Percentiles rank a stretch among this genome's conserved stretches.
Conservation (phyloP, 2,329 filamentous ascomycete genomes). For the Ophiocordyceps camponoti-leonardi region DNA sequence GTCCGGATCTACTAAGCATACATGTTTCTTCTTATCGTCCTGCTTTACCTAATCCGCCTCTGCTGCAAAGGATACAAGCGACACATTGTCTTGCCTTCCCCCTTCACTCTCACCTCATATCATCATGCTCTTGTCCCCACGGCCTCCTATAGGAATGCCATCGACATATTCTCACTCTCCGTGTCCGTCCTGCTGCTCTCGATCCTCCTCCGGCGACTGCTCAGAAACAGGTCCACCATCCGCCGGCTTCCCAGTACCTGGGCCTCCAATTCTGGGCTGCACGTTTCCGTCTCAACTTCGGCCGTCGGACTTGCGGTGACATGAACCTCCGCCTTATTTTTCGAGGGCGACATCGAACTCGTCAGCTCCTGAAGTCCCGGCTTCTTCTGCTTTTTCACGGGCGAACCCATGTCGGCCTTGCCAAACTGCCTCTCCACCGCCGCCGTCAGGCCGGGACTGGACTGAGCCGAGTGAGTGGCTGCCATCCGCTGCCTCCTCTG, state of each 20-base stretch:
- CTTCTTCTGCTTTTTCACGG: constrained; percentile 1
- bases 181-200: constrained; percentile 13
- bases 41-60: background rate
- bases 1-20: background rate
- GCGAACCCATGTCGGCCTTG: background rate
- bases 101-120: background rate
- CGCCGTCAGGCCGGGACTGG: constrained; percentile 11
- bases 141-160: constrained; percentile 13
- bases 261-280: constrained; percentile 9
- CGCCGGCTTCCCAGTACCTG: constrained; percentile 26
- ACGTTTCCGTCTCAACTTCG: background rate
- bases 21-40: background rate
- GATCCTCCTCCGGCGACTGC: constrained; percentile 25
- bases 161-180: constrained; percentile 10
- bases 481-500: background rate
- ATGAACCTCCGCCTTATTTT: background rate
- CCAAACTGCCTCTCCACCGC: constrained; percentile 5
- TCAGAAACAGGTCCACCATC: constrained; percentile 38
- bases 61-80: background rate
- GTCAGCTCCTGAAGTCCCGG: background rate
- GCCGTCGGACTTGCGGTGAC: background rate
- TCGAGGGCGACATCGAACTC: background rate
- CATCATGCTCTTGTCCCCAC: background rate
- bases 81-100: background rate
- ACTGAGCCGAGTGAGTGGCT: constrained; percentile 7